Percentiles rank a stretch among this genome's conserved stretches.
Evolutionary conservation across 2,329 filamentous ascomycete species (phyloP).

Genomic region (Colletotrichum sp.): DNA sequence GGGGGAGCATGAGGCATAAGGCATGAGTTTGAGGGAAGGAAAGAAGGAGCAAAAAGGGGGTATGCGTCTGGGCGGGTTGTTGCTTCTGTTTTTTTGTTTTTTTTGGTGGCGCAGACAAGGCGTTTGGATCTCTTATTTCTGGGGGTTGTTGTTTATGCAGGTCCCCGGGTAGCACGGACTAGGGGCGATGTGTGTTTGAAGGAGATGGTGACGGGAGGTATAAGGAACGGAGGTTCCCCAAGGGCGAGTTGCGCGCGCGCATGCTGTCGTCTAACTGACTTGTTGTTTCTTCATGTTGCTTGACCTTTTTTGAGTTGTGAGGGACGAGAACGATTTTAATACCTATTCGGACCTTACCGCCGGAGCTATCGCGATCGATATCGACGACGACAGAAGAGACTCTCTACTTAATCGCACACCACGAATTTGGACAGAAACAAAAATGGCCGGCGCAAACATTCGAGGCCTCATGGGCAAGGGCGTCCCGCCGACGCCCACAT

Average conservation of each 20-base stretch:
- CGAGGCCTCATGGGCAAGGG: constrained; percentile 40
- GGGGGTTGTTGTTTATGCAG: neutral
- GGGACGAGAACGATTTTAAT: neutral
- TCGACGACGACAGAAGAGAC: neutral
- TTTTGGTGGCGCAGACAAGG: neutral
- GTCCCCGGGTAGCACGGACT: neutral
- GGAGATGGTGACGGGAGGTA: neutral
- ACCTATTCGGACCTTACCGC: neutral
- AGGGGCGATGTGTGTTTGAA: neutral
- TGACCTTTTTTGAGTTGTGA: neutral
- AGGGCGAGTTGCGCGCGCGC: neutral
- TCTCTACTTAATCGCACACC: neutral
- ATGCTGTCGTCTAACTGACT: neutral
- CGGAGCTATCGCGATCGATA: neutral
- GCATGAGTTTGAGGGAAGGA: neutral
- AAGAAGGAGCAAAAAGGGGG: neutral
- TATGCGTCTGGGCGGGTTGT: neutral
- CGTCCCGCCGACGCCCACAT: constrained; percentile 39
- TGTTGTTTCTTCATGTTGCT: neutral
- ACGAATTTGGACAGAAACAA: neutral
- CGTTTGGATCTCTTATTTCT: neutral
- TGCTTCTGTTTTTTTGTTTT: neutral
- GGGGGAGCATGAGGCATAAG: neutral
- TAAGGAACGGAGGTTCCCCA: neutral
- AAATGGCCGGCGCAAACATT: neutral